Conservation (phyloP, 2,329 filamentous ascomycete species). For the Graphilbum fragrans region DNA sequence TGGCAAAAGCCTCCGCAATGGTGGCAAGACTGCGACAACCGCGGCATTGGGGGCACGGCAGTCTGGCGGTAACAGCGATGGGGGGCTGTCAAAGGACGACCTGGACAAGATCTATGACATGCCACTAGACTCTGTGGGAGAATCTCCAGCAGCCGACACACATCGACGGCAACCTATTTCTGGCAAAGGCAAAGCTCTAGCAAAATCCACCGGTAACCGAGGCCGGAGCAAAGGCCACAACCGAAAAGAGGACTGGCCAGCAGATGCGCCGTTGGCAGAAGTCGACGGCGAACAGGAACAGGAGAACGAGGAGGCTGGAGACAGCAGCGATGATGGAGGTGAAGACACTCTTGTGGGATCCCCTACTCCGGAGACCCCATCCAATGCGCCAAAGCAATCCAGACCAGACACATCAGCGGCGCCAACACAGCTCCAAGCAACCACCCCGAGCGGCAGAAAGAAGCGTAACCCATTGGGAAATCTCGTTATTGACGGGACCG, state of each 20-base stretch:
- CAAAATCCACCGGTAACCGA: too few species aligned
- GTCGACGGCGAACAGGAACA: background rate
- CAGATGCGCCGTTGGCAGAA: background rate
- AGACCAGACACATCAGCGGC: constrained; percentile 1
- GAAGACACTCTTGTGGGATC: constrained; percentile 5
- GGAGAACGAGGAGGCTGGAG: background rate
- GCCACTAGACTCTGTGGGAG: constrained; percentile 10
- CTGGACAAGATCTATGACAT: constrained; percentile 11
- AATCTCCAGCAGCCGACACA: too few species aligned
- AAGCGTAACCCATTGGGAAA: constrained; percentile 7
- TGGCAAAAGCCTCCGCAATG: background rate
- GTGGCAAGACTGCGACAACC: background rate
- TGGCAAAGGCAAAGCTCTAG: too few species aligned
- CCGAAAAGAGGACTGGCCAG: too few species aligned
- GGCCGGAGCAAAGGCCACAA: too few species aligned
- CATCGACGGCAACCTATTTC: too few species aligned
- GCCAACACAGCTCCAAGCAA: background rate
- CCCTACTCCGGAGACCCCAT: constrained; percentile 6
- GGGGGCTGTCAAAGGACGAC: background rate
- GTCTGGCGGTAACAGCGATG: background rate
- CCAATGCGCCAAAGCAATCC: background rate
- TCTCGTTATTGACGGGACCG: constrained; percentile 9
- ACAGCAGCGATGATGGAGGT: background rate
- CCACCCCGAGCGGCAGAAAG: constrained; percentile 2
- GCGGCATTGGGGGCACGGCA: background rate